Conservation (phyloP, 331 rosid species). For the Malus hybrid region DNA sequence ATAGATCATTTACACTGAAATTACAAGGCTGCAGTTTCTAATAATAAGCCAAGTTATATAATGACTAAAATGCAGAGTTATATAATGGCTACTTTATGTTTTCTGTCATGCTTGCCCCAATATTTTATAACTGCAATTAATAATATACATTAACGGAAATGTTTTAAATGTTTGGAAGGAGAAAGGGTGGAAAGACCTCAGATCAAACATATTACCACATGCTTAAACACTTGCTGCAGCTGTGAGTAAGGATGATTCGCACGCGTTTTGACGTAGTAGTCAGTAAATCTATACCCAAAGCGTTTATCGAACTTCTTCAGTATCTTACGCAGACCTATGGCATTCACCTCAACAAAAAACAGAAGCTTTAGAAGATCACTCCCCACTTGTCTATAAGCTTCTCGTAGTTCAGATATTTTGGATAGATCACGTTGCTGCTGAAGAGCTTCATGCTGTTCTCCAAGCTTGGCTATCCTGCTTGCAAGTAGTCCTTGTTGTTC, state of each 20-base stretch:
- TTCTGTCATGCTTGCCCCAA: not conserved
- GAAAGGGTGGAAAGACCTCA: not conserved
- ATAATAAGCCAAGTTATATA: not conserved
- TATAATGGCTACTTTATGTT: not conserved
- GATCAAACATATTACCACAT: conserved; percentile 69
- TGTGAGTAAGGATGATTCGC: conserved; percentile 96
- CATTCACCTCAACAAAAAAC: conserved; percentile 76
- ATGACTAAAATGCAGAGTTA: not conserved
- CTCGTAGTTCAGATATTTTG: conserved; percentile 55
- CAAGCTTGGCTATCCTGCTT: conserved; percentile 68
- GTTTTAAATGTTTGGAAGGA: not conserved
- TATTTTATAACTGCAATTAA: not conserved
- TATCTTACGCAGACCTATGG: conserved; percentile 90
- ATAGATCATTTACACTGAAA: conserved; percentile 14
- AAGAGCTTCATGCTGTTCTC: conserved; percentile 48
- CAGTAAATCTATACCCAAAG: conserved; percentile 77
- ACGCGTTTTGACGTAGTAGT: conserved; percentile 88
- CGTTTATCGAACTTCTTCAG: conserved; percentile 97
- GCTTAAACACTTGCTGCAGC: conserved; percentile 97
- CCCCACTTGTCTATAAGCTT: conserved; percentile 75
- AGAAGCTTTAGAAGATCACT: conserved; percentile 78
- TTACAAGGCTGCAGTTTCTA: not conserved
- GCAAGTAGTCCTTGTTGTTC: conserved; percentile 96
- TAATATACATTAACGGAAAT: not conserved
- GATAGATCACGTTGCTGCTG: conserved; percentile 65